A percentile compares a stretch with the other conserved stretches of the same genome.
These are phyloP conservation scores for Mycena vulgaris DNA, from an alignment of 768 basidiomycete genomes.

Conservation along the genomic window DNA sequence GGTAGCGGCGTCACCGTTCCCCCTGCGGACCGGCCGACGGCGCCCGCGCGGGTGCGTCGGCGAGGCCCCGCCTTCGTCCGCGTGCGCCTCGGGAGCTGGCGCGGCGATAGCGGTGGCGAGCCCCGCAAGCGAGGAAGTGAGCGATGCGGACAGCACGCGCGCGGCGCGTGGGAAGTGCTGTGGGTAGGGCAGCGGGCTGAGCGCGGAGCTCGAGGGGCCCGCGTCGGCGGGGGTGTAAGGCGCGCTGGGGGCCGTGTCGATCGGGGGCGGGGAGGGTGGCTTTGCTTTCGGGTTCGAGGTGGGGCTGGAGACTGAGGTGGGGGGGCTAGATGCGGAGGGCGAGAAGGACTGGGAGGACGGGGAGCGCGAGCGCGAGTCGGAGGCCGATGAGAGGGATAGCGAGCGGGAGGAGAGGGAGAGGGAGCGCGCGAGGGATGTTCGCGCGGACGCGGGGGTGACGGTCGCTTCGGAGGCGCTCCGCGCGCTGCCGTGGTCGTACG, in stretches of 20 bases:
- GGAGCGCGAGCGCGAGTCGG: no score
- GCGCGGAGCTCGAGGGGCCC: constrained; percentile 25
- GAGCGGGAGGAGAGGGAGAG: not conserved
- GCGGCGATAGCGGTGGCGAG: constrained; percentile 2
- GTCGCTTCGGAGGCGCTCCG: constrained; percentile 18
- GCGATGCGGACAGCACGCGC: not conserved
- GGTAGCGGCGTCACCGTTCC: not conserved
- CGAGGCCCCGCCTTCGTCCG: no score
- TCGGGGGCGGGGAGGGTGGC: not conserved
- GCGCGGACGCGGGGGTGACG: constrained; percentile 34
- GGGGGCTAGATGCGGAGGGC: no score
- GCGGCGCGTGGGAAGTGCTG: constrained; percentile 26
- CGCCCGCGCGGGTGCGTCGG: no score
- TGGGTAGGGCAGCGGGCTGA: constrained; percentile 32
- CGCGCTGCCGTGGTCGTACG: constrained; percentile 51
- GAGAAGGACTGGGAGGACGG: no score
- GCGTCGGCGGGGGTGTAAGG: not conserved
- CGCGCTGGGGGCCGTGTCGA: not conserved
- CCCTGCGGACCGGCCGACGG: constrained; percentile 31
- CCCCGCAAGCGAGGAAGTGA: not conserved
- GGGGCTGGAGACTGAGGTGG: no score
- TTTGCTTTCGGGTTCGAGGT: no score
- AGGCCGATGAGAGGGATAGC: no score
- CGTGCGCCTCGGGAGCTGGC: no score
- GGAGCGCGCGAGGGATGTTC: constrained; percentile 3